Evolutionary conservation across 257 asterid genomes (phyloP).

Genomic region (Fraxinus quadrangulata): DNA sequence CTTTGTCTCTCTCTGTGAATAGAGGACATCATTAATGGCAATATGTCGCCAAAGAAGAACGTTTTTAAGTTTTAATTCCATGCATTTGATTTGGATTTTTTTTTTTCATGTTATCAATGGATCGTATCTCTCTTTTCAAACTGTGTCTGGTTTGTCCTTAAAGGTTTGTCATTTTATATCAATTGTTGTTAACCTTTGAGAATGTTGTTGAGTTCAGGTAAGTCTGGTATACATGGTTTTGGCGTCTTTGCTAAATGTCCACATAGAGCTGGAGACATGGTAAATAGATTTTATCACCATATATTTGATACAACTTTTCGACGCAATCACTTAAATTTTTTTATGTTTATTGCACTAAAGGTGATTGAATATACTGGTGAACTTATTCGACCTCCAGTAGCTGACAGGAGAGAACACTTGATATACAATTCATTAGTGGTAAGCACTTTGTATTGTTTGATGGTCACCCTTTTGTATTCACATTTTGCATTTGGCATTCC

Average conservation of each 20-base stretch:
- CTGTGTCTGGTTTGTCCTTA: neutral
- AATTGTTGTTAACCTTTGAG: slow-evolving; percentile 23
- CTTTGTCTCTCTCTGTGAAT: neutral
- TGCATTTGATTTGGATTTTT: neutral
- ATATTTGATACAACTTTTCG: slow-evolving; percentile 21
- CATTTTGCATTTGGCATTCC: slow-evolving; percentile 14
- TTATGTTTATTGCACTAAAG: slow-evolving; percentile 43
- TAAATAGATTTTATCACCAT: slow-evolving; percentile 37
- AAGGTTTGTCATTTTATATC: slow-evolving; percentile 18
- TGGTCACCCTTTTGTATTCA: slow-evolving; percentile 8
- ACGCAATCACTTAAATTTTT: slow-evolving; percentile 20
- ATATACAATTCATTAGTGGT: slow-evolving; percentile 95
- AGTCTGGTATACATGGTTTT: slow-evolving; percentile 94
- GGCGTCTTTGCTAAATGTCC: slow-evolving; percentile 87
- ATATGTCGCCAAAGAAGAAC: neutral
- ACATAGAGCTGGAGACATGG: slow-evolving; percentile 98
- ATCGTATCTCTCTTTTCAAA: neutral
- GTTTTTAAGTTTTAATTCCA: slow-evolving; percentile 1
- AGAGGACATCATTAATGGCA: neutral
- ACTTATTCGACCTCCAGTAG: slow-evolving; percentile 85
- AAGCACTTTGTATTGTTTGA: slow-evolving; percentile 36
- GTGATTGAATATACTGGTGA: slow-evolving; percentile 94
- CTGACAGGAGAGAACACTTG: slow-evolving; percentile 92
- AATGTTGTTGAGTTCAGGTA: slow-evolving; percentile 57
- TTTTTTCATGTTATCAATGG: slow-evolving; percentile 5